Evolutionary conservation across 108 stramenopile species (phyloP).

Genomic region (Epithemia pelagica): DNA sequence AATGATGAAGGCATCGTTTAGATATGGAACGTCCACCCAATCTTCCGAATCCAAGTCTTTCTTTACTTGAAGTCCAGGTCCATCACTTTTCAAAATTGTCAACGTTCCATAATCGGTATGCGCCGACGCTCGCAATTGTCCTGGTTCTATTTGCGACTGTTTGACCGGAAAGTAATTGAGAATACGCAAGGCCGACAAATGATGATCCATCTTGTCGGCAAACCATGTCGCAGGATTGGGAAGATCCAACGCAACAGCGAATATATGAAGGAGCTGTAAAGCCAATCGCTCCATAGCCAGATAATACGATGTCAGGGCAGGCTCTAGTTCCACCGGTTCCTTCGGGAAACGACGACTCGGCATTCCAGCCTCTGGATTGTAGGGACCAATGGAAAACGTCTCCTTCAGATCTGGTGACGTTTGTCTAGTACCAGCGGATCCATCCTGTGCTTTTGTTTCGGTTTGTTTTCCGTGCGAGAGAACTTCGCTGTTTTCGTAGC

Average conservation of each 20-base stretch:
- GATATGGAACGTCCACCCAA: conserved; percentile 66
- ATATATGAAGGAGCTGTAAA: conserved; percentile 33
- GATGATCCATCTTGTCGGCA: conserved; percentile 52
- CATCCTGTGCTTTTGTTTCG: conserved; percentile 11
- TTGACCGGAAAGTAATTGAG: conserved; percentile 64
- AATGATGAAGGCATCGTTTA: conserved; percentile 55
- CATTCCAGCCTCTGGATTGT: conserved; percentile 46
- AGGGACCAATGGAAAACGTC: conserved; percentile 76
- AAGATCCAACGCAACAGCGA: conserved; percentile 66
- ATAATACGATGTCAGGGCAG: conserved; percentile 51
- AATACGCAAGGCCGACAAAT: conserved; percentile 63
- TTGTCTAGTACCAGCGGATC: conserved; percentile 4
- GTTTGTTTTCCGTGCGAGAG: conserved; percentile 33
- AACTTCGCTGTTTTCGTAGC: conserved; percentile 57
- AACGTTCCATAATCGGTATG: conserved; percentile 87
- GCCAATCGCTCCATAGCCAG: conserved; percentile 61
- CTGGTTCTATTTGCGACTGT: conserved; percentile 4
- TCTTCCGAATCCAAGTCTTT: not conserved
- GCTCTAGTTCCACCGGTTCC: conserved; percentile 13
- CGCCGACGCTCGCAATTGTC: conserved; percentile 39
- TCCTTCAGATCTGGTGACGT: conserved; percentile 63
- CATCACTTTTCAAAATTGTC: conserved; percentile 66
- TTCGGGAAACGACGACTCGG: conserved; percentile 55
- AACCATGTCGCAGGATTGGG: conserved; percentile 28
- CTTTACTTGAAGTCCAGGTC: conserved; percentile 62